phyloP scores from a whole-genome alignment of 1,284 basidiomycete genomes.

The Rhizoctonia solani region DNA sequence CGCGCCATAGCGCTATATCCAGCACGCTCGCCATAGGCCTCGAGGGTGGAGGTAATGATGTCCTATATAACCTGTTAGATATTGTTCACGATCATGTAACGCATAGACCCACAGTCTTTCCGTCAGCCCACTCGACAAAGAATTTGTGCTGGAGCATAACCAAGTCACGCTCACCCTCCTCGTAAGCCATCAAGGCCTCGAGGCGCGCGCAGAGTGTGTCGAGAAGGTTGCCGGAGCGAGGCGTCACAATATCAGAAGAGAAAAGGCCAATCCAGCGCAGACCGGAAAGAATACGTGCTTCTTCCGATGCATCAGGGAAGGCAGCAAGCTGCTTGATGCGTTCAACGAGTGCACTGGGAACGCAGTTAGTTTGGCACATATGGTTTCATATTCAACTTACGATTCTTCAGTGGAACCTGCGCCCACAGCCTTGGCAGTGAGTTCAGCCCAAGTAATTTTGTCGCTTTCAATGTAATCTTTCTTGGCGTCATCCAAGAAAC shows the following conservation, averaged over 20 bases:
- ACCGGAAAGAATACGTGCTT: constrained; percentile 79
- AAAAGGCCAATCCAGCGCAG: constrained; percentile 94
- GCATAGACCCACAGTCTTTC: constrained; percentile 59
- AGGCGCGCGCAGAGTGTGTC: constrained; percentile 93
- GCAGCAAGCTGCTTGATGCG: constrained; percentile 69
- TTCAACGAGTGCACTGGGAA: constrained; percentile 61
- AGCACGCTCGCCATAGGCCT: constrained; percentile 81
- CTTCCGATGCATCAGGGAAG: constrained; percentile 74
- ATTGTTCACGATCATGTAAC: constrained; percentile 24
- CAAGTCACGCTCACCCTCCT: constrained; percentile 88
- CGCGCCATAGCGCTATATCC: constrained; percentile 95
- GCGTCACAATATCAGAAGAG: constrained; percentile 66
- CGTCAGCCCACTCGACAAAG: constrained; percentile 83
- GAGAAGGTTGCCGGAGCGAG: constrained; percentile 74
- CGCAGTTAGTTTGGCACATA: constrained; percentile 34
- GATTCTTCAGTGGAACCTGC: constrained; percentile 71
- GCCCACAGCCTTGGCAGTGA: constrained; percentile 79
- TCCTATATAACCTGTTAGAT: constrained; percentile 54
- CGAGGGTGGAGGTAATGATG: constrained; percentile 89
- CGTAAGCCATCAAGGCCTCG: constrained; percentile 92
- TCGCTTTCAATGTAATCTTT: constrained; percentile 78
- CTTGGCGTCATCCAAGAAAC: constrained; percentile 78
- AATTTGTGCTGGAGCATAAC: constrained; percentile 99
- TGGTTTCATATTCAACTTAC: constrained; percentile 49
- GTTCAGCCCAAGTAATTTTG: constrained; percentile 76